phyloP scores from a whole-genome alignment of 1,284 basidiomycete species.

The Anthracocystis walkeri region DNA sequence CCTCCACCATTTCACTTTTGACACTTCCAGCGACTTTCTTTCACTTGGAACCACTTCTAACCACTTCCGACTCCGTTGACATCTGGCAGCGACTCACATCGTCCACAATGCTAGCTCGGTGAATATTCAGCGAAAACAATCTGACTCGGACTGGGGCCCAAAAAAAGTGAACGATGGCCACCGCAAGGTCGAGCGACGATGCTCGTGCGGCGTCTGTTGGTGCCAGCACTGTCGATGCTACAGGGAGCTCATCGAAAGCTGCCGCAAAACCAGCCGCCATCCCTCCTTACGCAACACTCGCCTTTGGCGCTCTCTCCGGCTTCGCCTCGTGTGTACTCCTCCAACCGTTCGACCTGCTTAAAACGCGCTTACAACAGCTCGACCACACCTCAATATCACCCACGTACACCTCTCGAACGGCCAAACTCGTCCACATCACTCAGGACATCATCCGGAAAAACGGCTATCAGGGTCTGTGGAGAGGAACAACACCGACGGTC shows the following conservation, averaged over 20 bases:
- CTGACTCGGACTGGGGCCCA: background rate
- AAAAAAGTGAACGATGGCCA: background rate
- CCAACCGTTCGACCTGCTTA: conserved; percentile 68
- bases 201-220: conserved; percentile 13
- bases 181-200: background rate
- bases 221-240: background rate
- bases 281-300: conserved; percentile 60
- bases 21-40: background rate
- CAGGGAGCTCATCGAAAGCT: background rate
- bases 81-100: background rate
- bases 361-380: conserved; percentile 66
- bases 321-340: conserved; percentile 66
- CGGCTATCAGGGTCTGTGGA: conserved; percentile 63
- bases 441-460: conserved; percentile 47
- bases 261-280: conserved; percentile 18
- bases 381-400: conserved; percentile 18
- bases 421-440: conserved; percentile 42
- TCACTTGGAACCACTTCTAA: too few species aligned
- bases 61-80: background rate
- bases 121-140: background rate
- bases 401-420: conserved; percentile 38
- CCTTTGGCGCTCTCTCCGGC: conserved; percentile 64
- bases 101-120: background rate
- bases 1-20: conserved; percentile 11
- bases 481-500: conserved; percentile 66